Conservation (phyloP, 495 filamentous ascomycete species). For the Podospora appendiculata region DNA sequence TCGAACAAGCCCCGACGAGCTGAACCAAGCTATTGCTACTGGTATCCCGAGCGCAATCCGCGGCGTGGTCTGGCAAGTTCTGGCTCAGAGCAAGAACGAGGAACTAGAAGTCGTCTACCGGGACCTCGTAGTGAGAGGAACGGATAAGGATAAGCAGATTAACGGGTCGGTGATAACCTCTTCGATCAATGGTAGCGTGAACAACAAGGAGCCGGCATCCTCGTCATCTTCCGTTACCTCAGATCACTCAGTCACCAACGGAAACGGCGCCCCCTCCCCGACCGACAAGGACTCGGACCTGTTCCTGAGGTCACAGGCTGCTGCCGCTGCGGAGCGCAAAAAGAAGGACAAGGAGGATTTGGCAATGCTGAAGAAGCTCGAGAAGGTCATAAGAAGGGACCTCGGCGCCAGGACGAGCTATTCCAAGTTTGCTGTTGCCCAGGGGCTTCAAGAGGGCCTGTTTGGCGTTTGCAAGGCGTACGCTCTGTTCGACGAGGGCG, state of each 20-base stretch:
- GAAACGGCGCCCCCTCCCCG: conserved; percentile 46
- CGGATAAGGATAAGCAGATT: conserved; percentile 64
- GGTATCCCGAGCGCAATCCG: conserved; percentile 93
- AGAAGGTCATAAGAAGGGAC: conserved; percentile 86
- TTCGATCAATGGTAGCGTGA: conserved; percentile 29
- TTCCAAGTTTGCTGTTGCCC: conserved; percentile 82
- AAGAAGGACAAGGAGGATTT: conserved; percentile 72
- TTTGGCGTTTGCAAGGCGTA: conserved; percentile 98
- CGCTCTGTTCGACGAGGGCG: conserved; percentile 85
- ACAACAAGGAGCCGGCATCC: conserved; percentile 58
- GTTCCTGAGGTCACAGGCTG: conserved; percentile 57
- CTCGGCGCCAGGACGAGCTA: conserved; percentile 90
- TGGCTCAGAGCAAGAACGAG: conserved; percentile 87
- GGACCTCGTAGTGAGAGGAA: conserved; percentile 73
- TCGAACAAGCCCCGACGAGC: conserved; percentile 73
- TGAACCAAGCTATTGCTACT: conserved; percentile 83
- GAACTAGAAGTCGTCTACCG: conserved; percentile 84
- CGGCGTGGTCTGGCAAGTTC: conserved; percentile 94
- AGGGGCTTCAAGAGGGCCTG: conserved; percentile 86
- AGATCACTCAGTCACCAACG: conserved; percentile 61
- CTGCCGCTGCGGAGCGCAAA: conserved; percentile 55
- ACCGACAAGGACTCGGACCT: conserved; percentile 61
- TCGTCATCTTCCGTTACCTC: conserved; percentile 84
- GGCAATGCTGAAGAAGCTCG: conserved; percentile 65
- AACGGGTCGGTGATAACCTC: conserved; percentile 35